Evolutionary conservation across 352 stramenopile genomes (phyloP), one percentile per base, ranked within the genome.

Genomic region (Plasmopara halstedii): DNA sequence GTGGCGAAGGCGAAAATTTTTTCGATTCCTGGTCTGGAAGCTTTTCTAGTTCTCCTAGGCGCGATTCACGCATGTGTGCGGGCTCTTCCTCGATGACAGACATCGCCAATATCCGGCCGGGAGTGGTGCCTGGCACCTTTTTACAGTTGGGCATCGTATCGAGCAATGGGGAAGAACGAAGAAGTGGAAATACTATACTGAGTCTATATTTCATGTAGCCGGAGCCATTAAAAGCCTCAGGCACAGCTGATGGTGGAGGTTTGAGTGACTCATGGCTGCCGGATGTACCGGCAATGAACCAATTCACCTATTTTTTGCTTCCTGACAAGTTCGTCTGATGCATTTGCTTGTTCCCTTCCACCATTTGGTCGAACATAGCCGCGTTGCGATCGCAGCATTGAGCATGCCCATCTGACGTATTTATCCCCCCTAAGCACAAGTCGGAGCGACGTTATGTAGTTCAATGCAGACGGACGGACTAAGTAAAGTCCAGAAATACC

Each of bases 61-160:
- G 45, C 15, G 56, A 64, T 35, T 64, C 56, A 21, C 50, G 50
- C 56, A 64, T 60, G 22, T 26, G 20, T 13, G 18, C 19, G 10
- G 58, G 58, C 31, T 67, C 58, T 29, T 67, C 58, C 29, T 46
- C 42, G 18, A 67, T 67, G 27, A 67, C 48, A 13, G 58, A 67
- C 58, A 67, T 67, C 9, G 44, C 20, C 15, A 63, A 45, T 13
- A 21, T 42, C 23, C 34, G 49, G 29, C 32, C 40, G 8, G 7
- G 50, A 31, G n/a, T 53, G 32, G 21, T 42, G 26, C 22, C 37
- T 22, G 26, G 37, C 3, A 52, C 35, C 32, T 54, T 70, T 39
- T 18, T 63, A 22, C 44, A 60, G 51, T 60, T 62, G 15, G 53
- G 38, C 58, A 67, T 67, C 40, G 20, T 61, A 46, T 61, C 61